Evolutionary conservation across 2,329 filamentous ascomycete species (phyloP), one percentile per base, ranked within the genome.

Genomic region (Dothiorella sarmentorum): DNA sequence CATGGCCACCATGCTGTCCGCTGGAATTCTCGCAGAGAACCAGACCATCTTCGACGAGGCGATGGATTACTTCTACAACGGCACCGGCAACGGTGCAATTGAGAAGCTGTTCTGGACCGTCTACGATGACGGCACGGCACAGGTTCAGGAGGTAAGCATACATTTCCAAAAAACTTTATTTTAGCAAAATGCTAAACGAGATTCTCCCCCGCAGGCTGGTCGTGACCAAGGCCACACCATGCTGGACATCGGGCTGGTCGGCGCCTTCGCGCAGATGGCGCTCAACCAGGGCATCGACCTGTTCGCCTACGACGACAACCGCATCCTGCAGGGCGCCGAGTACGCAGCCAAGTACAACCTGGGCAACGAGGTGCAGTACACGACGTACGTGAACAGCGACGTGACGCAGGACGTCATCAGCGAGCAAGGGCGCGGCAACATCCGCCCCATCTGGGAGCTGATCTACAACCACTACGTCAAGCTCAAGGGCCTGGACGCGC

Each of bases 171-270:
- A 66, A 29, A 64, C 67, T 7, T 71, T 69, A 42, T 63, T 62
- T 2, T 68, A 71, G 38, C n/a, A n/a, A 64, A 67, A 2, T 59
- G 0, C 61, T 79, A 2, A 70, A 68, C 0, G 75, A 79, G 51
- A 65, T n/a, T 70, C n/a, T n/a, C n/a, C n/a, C 1, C 74, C 78
- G 58, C 75, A 79, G 49, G 70, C 75, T 1, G 76, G 76, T 2
- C 66, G 76, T 0, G 78, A 80, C 59, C 78, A 80, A 61, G 78
- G 76, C 5, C 77, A 80, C 60, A 63, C 75, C 1, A 70, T 69
- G 10, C 65, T 80, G 3, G 72, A 74, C 59, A 69, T 77, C 17
- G 67, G 69, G 0, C 64, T 78, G 5, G 60, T 77, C 2, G 76
- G 74, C 2, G 69, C 71, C 1, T 63, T 80, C 43, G 75, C 71